These are phyloP conservation scores for Porogramme epimiltina DNA, from an alignment of 1,284 basidiomycete species.

Conservation along the genomic window DNA sequence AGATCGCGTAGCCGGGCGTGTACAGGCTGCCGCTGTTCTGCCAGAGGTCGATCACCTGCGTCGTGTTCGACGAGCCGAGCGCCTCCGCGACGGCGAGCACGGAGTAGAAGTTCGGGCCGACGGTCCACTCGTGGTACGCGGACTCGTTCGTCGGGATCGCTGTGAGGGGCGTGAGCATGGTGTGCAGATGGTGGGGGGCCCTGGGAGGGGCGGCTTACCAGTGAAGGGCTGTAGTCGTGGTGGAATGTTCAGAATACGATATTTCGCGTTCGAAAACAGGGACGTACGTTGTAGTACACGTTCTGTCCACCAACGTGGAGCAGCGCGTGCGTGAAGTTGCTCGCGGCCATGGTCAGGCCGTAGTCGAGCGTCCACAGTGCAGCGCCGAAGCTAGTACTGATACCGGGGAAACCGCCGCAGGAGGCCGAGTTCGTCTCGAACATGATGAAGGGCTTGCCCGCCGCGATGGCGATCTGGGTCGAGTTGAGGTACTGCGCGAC, in stretches of 20 bases:
- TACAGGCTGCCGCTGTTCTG: conserved; percentile 50
- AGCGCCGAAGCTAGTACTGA: conserved; percentile 63
- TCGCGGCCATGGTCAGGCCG: conserved; percentile 59
- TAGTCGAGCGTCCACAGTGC: conserved; percentile 76
- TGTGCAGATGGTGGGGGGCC: not conserved
- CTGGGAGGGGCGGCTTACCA: conserved; percentile 29
- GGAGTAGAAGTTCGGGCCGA: conserved; percentile 72
- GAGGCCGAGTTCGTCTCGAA: conserved; percentile 60
- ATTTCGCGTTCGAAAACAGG: not conserved
- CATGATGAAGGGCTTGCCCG: conserved; percentile 49
- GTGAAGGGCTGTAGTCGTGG: conserved; percentile 55
- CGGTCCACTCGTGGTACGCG: conserved; percentile 59
- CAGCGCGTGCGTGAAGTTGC: conserved; percentile 58
- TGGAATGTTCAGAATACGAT: not conserved
- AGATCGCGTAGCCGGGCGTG: conserved; percentile 75
- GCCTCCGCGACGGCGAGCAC: conserved; percentile 69
- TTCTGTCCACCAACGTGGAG: conserved; percentile 69
- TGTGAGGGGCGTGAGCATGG: conserved; percentile 16
- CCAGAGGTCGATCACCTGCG: conserved; percentile 62
- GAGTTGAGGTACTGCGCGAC: conserved; percentile 52
- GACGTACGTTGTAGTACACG: conserved; percentile 63
- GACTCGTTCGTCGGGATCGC: conserved; percentile 66
- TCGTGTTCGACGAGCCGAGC: conserved; percentile 58
- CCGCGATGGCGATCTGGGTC: conserved; percentile 42
- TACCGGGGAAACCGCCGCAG: conserved; percentile 57